phyloP scores from a whole-genome alignment of 768 basidiomycete species.

The Russula foetens region DNA sequence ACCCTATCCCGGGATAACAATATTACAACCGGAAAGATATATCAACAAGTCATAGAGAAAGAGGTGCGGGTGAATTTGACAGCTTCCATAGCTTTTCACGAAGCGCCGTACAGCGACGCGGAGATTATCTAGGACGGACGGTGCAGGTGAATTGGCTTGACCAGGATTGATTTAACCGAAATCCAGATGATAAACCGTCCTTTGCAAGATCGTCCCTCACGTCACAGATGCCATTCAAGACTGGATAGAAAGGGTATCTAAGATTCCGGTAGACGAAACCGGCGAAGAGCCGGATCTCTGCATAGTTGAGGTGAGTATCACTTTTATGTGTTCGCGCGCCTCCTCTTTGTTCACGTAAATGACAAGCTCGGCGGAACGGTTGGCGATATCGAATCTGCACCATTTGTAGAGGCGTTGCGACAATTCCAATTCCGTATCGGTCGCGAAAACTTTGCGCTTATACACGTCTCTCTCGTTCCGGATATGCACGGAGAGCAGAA shows the following conservation, averaged over 20 bases:
- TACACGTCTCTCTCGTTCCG: slow-evolving; percentile 96
- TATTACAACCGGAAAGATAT: slow-evolving; percentile 98
- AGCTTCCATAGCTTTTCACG: neutral
- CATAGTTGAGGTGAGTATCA: slow-evolving; percentile 75
- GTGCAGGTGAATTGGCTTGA: slow-evolving; percentile 59
- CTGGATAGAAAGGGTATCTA: slow-evolving; percentile 94
- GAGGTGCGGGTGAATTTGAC: slow-evolving; percentile 54
- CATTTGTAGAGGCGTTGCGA: slow-evolving; percentile 98
- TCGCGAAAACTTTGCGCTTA: slow-evolving; percentile 90
- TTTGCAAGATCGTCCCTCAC: slow-evolving; percentile 83
- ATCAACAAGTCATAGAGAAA: slow-evolving; percentile 91
- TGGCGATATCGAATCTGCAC: slow-evolving; percentile 97
- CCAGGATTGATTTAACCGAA: neutral
- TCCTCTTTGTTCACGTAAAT: neutral
- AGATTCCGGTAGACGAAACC: slow-evolving; percentile 91
- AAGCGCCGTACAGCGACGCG: slow-evolving; percentile 45
- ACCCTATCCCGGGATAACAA: slow-evolving; percentile 94
- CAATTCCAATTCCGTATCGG: slow-evolving; percentile 99
- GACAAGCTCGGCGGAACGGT: slow-evolving; percentile 91
- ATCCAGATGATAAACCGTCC: neutral
- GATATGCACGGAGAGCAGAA: slow-evolving; percentile 99
- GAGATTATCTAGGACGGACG: slow-evolving; percentile 92
- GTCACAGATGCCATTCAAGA: slow-evolving; percentile 96
- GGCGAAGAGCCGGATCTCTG: slow-evolving; percentile 92
- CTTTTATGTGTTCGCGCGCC: neutral